phyloP scores from a whole-genome alignment of 2,329 filamentous ascomycete genomes.

The Mycosphaerella arachidis region DNA sequence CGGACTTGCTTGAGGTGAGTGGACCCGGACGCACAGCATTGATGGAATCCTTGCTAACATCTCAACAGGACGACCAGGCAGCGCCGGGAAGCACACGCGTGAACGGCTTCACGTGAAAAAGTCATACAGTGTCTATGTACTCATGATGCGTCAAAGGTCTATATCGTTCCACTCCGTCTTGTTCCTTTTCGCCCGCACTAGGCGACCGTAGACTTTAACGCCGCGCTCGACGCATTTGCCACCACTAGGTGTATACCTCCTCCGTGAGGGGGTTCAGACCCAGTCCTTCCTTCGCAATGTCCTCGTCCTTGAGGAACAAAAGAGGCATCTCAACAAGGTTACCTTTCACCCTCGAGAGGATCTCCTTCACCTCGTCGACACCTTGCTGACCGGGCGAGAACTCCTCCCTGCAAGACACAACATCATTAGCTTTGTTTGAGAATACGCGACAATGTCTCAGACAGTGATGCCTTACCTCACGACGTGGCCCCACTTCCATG shows the following conservation, averaged over 20 bases:
- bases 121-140: neutral
- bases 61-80: constrained; percentile 1
- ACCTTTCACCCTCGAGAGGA: constrained; percentile 66
- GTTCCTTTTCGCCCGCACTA: constrained; percentile 28
- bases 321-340: constrained; percentile 78
- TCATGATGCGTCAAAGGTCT: neutral
- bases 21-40: neutral
- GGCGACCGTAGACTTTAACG: constrained; percentile 35
- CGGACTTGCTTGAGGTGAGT: constrained; percentile 79
- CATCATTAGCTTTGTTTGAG: too few species aligned
- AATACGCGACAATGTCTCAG: too few species aligned
- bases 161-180: constrained; percentile 33
- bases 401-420: constrained; percentile 34
- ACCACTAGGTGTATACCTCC: constrained; percentile 43
- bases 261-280: constrained; percentile 49
- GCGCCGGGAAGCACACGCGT: neutral
- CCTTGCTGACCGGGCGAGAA: constrained; percentile 43
- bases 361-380: constrained; percentile 53
- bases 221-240: constrained; percentile 26
- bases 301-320: constrained; percentile 76
- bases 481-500: constrained; percentile 81
- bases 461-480: constrained; percentile 40
- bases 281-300: constrained; percentile 79
- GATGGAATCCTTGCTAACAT: neutral
- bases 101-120: constrained; percentile 2